Conservation (phyloP, 768 basidiomycete genomes). For the Leucogyrophana mollusca region DNA sequence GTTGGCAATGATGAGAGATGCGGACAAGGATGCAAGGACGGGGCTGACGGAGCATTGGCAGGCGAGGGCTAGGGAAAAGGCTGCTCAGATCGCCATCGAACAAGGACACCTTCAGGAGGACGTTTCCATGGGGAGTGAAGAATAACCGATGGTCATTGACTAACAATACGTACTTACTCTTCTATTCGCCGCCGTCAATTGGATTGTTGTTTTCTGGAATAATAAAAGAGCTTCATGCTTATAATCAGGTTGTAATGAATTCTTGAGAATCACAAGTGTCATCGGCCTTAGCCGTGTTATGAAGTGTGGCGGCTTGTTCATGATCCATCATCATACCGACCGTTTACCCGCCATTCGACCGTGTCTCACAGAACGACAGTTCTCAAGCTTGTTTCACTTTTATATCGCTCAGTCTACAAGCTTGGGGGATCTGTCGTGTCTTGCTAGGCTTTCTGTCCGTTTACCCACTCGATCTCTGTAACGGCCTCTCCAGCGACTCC, state of each 20-base stretch:
- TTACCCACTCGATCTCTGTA: slow-evolving; percentile 40
- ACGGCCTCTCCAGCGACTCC: slow-evolving; percentile 46
- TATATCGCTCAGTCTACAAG: not conserved
- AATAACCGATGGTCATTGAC: too few species aligned
- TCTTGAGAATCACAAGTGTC: too few species aligned
- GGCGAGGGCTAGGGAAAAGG: slow-evolving; percentile 27
- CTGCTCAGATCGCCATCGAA: too few species aligned
- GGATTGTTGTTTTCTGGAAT: too few species aligned
- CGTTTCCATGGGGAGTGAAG: too few species aligned
- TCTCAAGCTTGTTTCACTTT: not conserved
- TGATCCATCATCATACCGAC: not conserved
- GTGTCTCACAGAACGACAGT: not conserved
- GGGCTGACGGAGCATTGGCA: slow-evolving; percentile 42
- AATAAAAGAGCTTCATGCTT: too few species aligned
- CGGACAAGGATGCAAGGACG: slow-evolving; percentile 46
- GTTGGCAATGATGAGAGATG: slow-evolving; percentile 59
- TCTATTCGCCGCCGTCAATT: too few species aligned
- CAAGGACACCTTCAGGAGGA: too few species aligned
- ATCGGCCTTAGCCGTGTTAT: not conserved
- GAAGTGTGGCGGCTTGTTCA: not conserved
- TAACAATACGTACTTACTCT: too few species aligned
- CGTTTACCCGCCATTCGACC: not conserved
- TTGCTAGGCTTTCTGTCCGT: slow-evolving; percentile 39
- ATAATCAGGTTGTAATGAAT: too few species aligned
- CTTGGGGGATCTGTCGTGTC: slow-evolving; percentile 51